These are phyloP conservation scores for Hypholoma sublateritium DNA, from an alignment of 768 basidiomycete genomes.

Conservation along the genomic window DNA sequence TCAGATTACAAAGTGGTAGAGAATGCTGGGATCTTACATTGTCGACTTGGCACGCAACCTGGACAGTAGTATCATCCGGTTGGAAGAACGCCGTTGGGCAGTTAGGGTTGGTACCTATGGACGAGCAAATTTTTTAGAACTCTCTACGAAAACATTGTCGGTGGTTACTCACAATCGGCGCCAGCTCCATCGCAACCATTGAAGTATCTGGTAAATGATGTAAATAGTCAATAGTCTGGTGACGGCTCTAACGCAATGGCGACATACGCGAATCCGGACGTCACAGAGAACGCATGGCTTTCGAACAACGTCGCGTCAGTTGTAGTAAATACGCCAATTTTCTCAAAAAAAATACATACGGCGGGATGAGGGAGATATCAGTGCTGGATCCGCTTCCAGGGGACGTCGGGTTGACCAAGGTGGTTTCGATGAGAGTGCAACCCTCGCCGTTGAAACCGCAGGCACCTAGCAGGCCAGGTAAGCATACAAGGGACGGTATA, in stretches of 20 bases:
- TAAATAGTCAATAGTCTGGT: background rate
- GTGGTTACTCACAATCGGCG: constrained; percentile 24
- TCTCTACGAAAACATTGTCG: too few species aligned
- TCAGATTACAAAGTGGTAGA: background rate
- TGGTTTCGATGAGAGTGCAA: constrained; percentile 34
- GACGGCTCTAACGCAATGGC: background rate
- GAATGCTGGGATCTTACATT: constrained; percentile 26
- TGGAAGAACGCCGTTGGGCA: constrained; percentile 38
- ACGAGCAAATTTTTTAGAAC: background rate
- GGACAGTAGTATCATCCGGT: constrained; percentile 33
- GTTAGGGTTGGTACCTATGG: constrained; percentile 32
- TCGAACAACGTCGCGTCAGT: background rate
- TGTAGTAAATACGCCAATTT: background rate
- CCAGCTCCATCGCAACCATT: constrained; percentile 42
- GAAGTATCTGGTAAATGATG: constrained; percentile 29
- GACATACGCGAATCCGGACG: constrained; percentile 36
- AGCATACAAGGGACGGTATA: background rate
- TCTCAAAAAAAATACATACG: constrained; percentile 24
- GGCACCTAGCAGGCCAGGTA: constrained; percentile 13
- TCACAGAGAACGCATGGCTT: constrained; percentile 40
- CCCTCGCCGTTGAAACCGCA: constrained; percentile 30
- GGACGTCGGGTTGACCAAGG: constrained; percentile 24
- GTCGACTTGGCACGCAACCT: constrained; percentile 35
- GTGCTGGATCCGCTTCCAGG: constrained; percentile 13
- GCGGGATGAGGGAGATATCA: constrained; percentile 31